These are phyloP conservation scores for Zea mays DNA, from an alignment of 176 grass and related monocot genomes.

Conservation along the genomic window Zm-B73-REFERENCE-NAM-5.0 NC_050104.1:124753001-124753500, in stretches of 20 bases:
- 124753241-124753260: too few relatives aligned
- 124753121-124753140: constrained; percentile 33
- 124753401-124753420: constrained; percentile 71
- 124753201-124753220: neutral
- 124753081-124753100: constrained; percentile 26
- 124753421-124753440: constrained; percentile 54
- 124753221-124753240: too few relatives aligned
- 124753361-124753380: constrained; percentile 98
- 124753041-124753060: constrained; percentile 50
- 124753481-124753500: too few relatives aligned
- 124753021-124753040: constrained; percentile 53
- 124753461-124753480: too few relatives aligned
- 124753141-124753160: constrained; percentile 24
- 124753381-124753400: constrained; percentile 92
- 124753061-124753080: constrained; percentile 34
- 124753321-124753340: too few relatives aligned
- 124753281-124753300: too few relatives aligned
- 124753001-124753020: constrained; percentile 48
- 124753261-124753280: too few relatives aligned
- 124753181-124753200: neutral
- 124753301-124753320: too few relatives aligned
- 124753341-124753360: constrained; percentile 38
- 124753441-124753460: too few relatives aligned
- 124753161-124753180: constrained; percentile 12
- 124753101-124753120: constrained; percentile 31